Conservation (phyloP, 495 filamentous ascomycete species). For the Hypomontagnella monticulosa region DNA sequence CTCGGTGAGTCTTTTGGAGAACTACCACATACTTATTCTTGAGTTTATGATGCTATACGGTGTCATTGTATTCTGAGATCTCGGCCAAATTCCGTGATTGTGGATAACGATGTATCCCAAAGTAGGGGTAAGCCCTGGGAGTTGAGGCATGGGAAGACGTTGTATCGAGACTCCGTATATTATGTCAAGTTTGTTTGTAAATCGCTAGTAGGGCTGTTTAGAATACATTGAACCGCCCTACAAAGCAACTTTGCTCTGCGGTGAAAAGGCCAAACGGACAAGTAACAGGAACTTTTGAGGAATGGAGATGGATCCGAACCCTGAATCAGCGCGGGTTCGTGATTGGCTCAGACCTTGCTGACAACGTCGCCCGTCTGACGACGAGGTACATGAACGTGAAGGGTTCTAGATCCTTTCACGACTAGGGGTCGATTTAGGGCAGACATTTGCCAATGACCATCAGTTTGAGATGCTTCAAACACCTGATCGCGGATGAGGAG, state of each 20-base stretch:
- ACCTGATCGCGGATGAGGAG: conserved; percentile 2
- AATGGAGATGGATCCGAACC: conserved; percentile 33
- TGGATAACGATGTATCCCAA: conserved; percentile 19
- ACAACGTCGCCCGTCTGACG: conserved; percentile 28
- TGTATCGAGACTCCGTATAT: conserved; percentile 8
- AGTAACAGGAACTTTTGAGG: conserved; percentile 26
- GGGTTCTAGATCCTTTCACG: conserved; percentile 41
- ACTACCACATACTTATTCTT: conserved; percentile 1
- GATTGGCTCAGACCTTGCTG: conserved; percentile 33
- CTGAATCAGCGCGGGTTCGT: conserved; percentile 1
- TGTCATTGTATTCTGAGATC: conserved; percentile 7
- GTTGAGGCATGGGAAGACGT: conserved; percentile 19
- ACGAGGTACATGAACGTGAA: conserved; percentile 20
- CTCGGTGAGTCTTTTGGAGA: conserved; percentile 15
- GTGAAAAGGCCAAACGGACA: conserved; percentile 12
- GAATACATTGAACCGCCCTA: conserved; percentile 14
- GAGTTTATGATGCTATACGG: conserved; percentile 15
- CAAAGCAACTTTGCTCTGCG: conserved; percentile 7
- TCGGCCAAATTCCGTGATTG: conserved; percentile 28
- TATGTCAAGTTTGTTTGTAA: conserved; percentile 6
- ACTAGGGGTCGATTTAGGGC: conserved; percentile 22
- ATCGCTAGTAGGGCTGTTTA: conserved; percentile 21
- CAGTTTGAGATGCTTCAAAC: conserved; percentile 4
- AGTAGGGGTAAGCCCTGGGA: conserved; percentile 15
- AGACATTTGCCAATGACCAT: not conserved